phyloP scores from a whole-genome alignment of 2,329 filamentous ascomycete species.

The Phoma herbarum region DNA sequence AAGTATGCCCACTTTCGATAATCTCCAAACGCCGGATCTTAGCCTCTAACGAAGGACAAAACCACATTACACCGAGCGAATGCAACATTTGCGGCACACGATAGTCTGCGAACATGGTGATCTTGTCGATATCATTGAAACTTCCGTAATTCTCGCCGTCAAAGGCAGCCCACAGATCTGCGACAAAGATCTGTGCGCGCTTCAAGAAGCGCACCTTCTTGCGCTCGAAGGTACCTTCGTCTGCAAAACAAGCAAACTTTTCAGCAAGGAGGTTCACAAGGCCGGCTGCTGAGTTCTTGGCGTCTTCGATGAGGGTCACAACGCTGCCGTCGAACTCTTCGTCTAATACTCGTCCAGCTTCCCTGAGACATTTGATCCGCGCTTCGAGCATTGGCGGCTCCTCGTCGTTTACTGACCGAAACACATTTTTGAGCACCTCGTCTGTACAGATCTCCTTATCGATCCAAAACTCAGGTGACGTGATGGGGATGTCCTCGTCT shows the following conservation, averaged over 20 bases:
- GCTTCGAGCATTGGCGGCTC: slow-evolving; percentile 85
- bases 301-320: slow-evolving; percentile 74
- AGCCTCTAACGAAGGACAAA: slow-evolving; percentile 79
- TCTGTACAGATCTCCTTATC: slow-evolving; percentile 79
- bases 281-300: slow-evolving; percentile 79
- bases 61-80: slow-evolving; percentile 80
- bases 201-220: slow-evolving; percentile 85
- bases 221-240: slow-evolving; percentile 78
- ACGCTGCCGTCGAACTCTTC: slow-evolving; percentile 82
- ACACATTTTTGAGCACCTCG: slow-evolving; percentile 76
- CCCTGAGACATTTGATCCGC: slow-evolving; percentile 78
- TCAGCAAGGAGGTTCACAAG: slow-evolving; percentile 86
- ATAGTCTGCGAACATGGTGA: slow-evolving; percentile 99
- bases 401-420: slow-evolving; percentile 85
- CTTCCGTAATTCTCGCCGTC: slow-evolving; percentile 79
- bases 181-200: slow-evolving; percentile 93
- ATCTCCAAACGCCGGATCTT: slow-evolving; percentile 71
- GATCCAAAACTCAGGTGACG: slow-evolving; percentile 85
- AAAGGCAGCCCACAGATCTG: slow-evolving; percentile 96
- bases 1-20: slow-evolving; percentile 75
- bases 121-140: slow-evolving; percentile 90
- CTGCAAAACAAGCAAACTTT: slow-evolving; percentile 85
- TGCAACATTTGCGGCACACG: slow-evolving; percentile 93
- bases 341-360: slow-evolving; percentile 82
- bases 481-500: slow-evolving; percentile 91